Evolutionary conservation across 2,329 filamentous ascomycete genomes (phyloP).

Genomic region (Esteya vermicola): DNA sequence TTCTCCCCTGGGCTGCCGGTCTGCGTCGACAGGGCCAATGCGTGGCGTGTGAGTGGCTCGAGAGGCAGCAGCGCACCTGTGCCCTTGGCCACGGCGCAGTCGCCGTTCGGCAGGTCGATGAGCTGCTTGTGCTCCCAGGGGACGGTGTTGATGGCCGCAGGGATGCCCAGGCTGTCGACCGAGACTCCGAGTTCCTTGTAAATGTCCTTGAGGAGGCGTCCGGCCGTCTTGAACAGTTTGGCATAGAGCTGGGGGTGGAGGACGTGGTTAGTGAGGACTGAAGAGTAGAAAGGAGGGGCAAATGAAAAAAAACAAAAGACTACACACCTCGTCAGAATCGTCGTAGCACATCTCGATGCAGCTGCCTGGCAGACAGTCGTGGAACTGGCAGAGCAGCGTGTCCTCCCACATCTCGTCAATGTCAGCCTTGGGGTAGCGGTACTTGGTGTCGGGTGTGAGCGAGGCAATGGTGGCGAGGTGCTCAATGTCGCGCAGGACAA

Average conservation of each 20-base stretch:
- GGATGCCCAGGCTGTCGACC: conserved; percentile 14
- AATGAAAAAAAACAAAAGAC: conserved; percentile 8
- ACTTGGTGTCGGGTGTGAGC: conserved; percentile 47
- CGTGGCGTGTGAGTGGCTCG: conserved; percentile 30
- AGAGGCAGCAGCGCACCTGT: conserved; percentile 37
- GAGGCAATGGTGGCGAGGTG: conserved; percentile 76
- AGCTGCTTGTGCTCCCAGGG: conserved; percentile 73
- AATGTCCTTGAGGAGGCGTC: conserved; percentile 56
- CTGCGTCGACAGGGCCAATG: too few species aligned
- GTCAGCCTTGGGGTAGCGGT: conserved; percentile 87
- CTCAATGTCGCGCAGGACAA: conserved; percentile 76
- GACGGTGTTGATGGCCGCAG: conserved; percentile 64
- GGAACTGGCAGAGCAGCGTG: conserved; percentile 87
- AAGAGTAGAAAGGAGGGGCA: conserved; percentile 11
- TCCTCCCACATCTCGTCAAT: conserved; percentile 94
- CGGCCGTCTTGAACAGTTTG: conserved; percentile 63
- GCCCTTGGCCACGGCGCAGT: conserved; percentile 41
- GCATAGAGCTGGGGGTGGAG: conserved; percentile 56
- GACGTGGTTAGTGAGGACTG: background rate
- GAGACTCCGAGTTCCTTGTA: conserved; percentile 52
- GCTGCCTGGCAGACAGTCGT: conserved; percentile 90
- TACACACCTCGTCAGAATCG: conserved; percentile 64
- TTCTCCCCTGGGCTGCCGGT: conserved; percentile 12
- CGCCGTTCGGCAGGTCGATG: conserved; percentile 43
- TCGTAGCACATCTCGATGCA: conserved; percentile 97